phyloP scores from a whole-genome alignment of 2,329 filamentous ascomycete genomes.

The Alternaria sp. region DNA sequence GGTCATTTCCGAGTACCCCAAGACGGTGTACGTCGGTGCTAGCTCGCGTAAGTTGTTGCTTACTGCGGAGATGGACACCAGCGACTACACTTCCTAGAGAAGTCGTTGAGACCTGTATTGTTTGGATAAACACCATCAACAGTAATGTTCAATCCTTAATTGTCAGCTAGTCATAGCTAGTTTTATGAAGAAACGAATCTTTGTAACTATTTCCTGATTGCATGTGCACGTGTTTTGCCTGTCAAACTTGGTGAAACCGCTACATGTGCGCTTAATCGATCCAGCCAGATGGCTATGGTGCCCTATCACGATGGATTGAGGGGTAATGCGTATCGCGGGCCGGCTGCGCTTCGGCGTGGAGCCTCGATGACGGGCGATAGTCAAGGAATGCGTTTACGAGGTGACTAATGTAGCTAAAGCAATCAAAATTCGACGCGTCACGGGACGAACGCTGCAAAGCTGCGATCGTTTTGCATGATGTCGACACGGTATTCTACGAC shows the following conservation, averaged over 20 bases:
- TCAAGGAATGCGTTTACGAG: slow-evolving; percentile 6
- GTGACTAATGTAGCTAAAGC: not conserved
- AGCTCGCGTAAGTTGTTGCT: slow-evolving; percentile 65
- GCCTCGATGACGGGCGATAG: slow-evolving; percentile 2
- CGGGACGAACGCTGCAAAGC: not conserved
- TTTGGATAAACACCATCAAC: not conserved
- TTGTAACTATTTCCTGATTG: not conserved
- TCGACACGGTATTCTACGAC: not conserved
- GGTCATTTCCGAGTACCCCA: slow-evolving; percentile 66
- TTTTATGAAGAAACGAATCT: not conserved
- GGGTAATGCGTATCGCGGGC: not conserved
- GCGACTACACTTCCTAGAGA: slow-evolving; percentile 16
- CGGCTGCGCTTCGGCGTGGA: not conserved
- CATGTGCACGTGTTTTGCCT: not conserved
- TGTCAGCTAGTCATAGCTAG: not conserved
- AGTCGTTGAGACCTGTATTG: not conserved
- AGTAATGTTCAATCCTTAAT: slow-evolving; percentile 10
- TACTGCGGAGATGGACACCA: slow-evolving; percentile 36
- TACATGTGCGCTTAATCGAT: not conserved
- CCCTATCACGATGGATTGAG: not conserved
- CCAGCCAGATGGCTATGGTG: not conserved
- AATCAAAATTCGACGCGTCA: not conserved
- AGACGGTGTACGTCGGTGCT: slow-evolving; percentile 66
- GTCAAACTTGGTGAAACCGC: not conserved
- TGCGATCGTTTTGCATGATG: not conserved